Percentiles rank a stretch among this genome's conserved stretches.
Evolutionary conservation across 306 rosid species (phyloP).

Genomic region (Trichosanthes cucumerina): DNA sequence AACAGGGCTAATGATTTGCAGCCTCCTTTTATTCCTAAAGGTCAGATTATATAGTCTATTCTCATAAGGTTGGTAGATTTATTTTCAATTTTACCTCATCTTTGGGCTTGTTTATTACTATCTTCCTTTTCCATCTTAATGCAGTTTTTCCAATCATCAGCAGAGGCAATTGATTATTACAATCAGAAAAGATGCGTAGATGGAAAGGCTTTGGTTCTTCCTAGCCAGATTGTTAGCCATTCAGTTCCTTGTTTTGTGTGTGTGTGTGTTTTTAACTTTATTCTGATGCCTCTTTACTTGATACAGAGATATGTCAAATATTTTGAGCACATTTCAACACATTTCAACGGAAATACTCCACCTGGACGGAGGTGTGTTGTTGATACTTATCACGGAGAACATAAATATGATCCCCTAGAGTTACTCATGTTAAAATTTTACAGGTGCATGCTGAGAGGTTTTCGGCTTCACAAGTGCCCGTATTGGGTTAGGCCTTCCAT

Average conservation of each 20-base stretch:
- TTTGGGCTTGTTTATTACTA: constrained; percentile 10
- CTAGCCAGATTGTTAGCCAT: constrained; percentile 85
- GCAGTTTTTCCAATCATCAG: constrained; percentile 79
- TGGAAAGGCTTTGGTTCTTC: constrained; percentile 83
- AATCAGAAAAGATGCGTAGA: constrained; percentile 90
- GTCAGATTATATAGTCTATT: constrained; percentile 26
- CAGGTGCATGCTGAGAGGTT: constrained; percentile 95
- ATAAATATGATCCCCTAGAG: neutral
- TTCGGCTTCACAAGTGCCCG: constrained; percentile 88
- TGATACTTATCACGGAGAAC: constrained; percentile 1
- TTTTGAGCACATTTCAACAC: constrained; percentile 50
- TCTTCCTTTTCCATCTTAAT: constrained; percentile 17
- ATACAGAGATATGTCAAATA: constrained; percentile 80
- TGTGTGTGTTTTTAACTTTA: constrained; percentile 7
- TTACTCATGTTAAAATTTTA: constrained; percentile 3
- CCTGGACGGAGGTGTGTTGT: constrained; percentile 59
- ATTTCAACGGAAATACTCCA: constrained; percentile 60
- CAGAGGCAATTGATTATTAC: constrained; percentile 67
- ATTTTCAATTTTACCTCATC: neutral
- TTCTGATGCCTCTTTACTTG: constrained; percentile 26
- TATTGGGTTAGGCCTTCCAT: constrained; percentile 81
- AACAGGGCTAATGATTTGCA: constrained; percentile 90
- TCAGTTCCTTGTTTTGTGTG: neutral
- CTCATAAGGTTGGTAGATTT: constrained; percentile 5
- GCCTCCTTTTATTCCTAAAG: constrained; percentile 87